Evolutionary conservation across 345 rosid genomes (phyloP), one percentile per base, ranked within the genome.

Genomic region (Cardamine occulta): DNA sequence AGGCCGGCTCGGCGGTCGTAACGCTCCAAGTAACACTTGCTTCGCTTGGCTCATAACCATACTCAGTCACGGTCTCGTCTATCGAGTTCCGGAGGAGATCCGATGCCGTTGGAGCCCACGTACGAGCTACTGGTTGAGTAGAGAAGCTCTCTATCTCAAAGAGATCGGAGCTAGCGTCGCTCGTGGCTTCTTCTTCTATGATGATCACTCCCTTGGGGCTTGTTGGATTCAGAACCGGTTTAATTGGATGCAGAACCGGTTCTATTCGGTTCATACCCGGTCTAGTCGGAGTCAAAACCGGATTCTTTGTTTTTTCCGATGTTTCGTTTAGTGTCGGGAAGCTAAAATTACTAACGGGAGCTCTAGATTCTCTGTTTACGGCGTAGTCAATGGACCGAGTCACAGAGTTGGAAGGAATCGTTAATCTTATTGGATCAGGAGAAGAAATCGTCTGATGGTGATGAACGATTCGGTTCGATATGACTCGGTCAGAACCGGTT

Each of bases 141-240:
- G 99, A 86, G 80, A 95, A 86, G 82, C 99, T 95, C 83, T 95
- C 99, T 0, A 95, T 92, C 87, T 95, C 99, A 24, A 95, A 95
- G 62, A 92, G 80, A 77, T 95, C 97, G 0, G 99, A 95, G 80
- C 99, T 92, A 2, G 97, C 89, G 63, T 95, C 97, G 51, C 99
- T 95, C 14, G 84, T 86, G 4, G 79, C 84, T 52, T 89, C 97
- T 39, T 91, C 97, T 14, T 85, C 89, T 0, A 51, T 58, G 26
- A 3, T 58, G 9, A 21, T 7, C 6, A 28, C 31, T 32, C 58
- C 69, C 51, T 70, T 76, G 18, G 73, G 73, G 42, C 57, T 72
- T 5, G 21, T 14, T 1, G 2, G 74, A 60, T 18, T 44, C 51
- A 40, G 3, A 72, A 42, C 53, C 78, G 69, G 63, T 72, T 72